Base-by-base conservation (phyloP, 2,329 filamentous ascomycete genomes). In the Fusarium fujikuroi region DNA sequence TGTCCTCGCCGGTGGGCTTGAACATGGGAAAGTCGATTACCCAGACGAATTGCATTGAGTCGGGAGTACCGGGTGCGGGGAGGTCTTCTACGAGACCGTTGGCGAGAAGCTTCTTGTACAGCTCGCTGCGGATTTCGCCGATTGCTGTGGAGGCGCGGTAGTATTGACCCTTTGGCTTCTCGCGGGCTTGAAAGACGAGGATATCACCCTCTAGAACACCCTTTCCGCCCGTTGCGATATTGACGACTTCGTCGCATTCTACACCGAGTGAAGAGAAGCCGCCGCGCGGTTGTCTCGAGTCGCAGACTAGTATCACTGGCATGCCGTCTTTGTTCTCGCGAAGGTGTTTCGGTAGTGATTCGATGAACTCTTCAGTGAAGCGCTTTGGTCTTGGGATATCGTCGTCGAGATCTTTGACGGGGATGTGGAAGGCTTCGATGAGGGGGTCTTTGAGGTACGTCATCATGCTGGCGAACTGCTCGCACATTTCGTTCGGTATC, bases 11-110 rank as follows among this genome's bases (percentile, higher is more conserved):
- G 59, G 88, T 88, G 0, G 92, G 93, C 2, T 94, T 95, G 84
- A 99, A 99, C 77, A 99, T 90, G 18, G 96, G 96, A 79, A 99
- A 99, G 67, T 95, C 91, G 2, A 89, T 92, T 18, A 99, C 89
- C 96, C 96, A 99, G 63, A 92, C 87, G 81, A 95, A 95, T 66
- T 86, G 83, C 89, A 95, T 64, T 79, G 86, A 77, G 67, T 73
- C 78, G 4, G 81, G 77, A 7, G 42, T 58, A 6, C 56, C 56
- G 1, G 56, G 56, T 7, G 43, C 30, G 3, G 56, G 32, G 6
- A 58, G 23, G 5, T 37, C 42, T 16, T 58, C 42, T 11, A 58
- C 42, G 1, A 58, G 40, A 0, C 42, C 42, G 14, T 36, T 50
- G 42, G 19, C 7, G 23, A 58, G 56, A 5, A 93, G 92, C 14